Base-by-base conservation (phyloP, 1,284 basidiomycete genomes). In the Serendipita sp. region DNA sequence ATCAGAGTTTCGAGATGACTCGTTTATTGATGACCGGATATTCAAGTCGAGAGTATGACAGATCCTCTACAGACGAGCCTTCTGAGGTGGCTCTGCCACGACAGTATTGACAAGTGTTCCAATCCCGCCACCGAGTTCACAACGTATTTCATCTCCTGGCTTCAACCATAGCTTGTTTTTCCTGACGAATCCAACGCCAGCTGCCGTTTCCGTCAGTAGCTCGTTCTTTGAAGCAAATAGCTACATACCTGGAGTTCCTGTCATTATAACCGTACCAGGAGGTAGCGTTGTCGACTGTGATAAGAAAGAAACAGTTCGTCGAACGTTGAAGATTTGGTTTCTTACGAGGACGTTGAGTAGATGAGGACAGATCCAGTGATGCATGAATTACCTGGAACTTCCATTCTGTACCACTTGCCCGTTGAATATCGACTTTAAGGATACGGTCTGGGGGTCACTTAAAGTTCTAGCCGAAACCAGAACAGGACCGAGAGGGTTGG, bases 241-340 rank as follows among this genome's bases (percentile, higher is more conserved):
- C 63, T 47, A 62, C 63, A 47, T 60, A 61, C 32, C 61, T 0
- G 86, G 86, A 1, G 87, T 87, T 2, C 85, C 87, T 58, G 90
- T 93, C 68, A 91, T 79, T 68, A 93, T 88, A 65, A 93, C 75
- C 0, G 86, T 84, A 0, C 92, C 93, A 0, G 88, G 82, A 65
- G 84, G 81, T 29, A 96, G 82, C 0, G 92, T 95, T 2, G 91
- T 91, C 1, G 87, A 91, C 70, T 91, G 85, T 0, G 89, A 91
- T 41, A 93, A 80, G 77, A 84, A 88, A 0, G 89, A 78, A 61
- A 93, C 77, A 0, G 87, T 86, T 67, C 84, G 78, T 41, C 81
- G 80, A 50, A 90, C 81, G 67, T 72, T 81, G 76, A 89, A 91
- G 60, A 90, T 83, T 69, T 87, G 85, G 65, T 83, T 78, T 53